Evolutionary conservation across 179 eudicot genomes (phyloP), one percentile per base, ranked within the genome.

Genomic region (Patellifolia procumbens): DNA sequence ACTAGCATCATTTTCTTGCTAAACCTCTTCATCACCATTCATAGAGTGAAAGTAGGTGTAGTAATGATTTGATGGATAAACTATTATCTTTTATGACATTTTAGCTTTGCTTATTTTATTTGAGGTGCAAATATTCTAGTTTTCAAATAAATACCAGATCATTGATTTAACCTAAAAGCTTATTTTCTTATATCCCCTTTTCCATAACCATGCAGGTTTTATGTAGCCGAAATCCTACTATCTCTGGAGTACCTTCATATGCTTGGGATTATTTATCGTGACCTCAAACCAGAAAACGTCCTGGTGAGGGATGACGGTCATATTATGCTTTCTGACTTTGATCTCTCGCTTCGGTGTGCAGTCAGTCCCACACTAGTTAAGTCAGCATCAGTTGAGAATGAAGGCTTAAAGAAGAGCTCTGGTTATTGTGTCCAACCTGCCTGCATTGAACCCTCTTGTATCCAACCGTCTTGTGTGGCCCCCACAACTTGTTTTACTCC

Each of bases 231-330:
- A 79, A 87, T 91, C 71, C 91, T 91, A 66, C 88, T 91, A 55
- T 77, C 91, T n/a, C n/a, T 91, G 82, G 96, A 91, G 79, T 91
- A 91, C 85, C 91, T 91, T 16, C 96, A 91, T 82, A 91, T 91
- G 96, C 89, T 91, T 28, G 96, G 96, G 61, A 88, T 91, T 62
- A 87, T 91, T 28, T 91, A 91, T 65, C 96, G 96, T 49, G 96
- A 91, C 76, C 88, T 91, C 32, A 91, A 91, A 78, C 96, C 96
- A 7, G 96, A 91, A 76, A 91, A 91, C 22, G 93, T 91, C 46
- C 90, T 91, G 11, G 96, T 91, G 35, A 80, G 96, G 61, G 96
- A 91, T 68, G 96, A 91, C 26, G 96, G 96, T 15, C 96, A 91
- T 68, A 89, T 91, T 51, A 91, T 91, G 96, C 89, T 91, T 22